Percentiles rank a stretch among this genome's conserved stretches.
Conservation (phyloP, 2,329 filamentous ascomycete genomes). For the Aspergillus vadensis region DNA sequence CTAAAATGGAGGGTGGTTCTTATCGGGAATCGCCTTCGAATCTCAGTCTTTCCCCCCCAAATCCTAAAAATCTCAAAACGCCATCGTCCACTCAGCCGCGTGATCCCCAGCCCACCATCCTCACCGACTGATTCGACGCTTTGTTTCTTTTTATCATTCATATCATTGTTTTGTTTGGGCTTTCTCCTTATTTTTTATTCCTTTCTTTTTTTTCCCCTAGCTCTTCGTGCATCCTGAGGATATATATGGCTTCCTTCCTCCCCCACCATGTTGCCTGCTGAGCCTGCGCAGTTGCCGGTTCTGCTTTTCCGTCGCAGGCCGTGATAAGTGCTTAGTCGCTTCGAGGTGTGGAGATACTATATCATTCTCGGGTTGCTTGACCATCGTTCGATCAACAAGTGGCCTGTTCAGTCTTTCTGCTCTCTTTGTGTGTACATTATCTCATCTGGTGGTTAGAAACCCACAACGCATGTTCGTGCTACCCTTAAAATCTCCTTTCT, state of each 20-base stretch:
- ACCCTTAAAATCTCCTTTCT: neutral
- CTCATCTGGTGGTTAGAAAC: too few relatives aligned
- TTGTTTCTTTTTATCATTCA: neutral
- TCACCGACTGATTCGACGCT: conserved; percentile 2
- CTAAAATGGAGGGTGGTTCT: neutral
- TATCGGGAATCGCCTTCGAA: neutral
- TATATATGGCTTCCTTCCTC: conserved; percentile 5
- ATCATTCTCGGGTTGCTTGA: neutral
- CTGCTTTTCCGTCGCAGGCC: conserved; percentile 8
- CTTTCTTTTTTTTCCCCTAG: neutral
- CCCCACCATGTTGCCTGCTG: conserved; percentile 2
- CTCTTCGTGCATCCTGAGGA: neutral
- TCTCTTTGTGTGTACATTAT: neutral
- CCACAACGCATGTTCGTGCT: neutral
- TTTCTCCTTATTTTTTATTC: neutral
- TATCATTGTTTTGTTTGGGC: too few relatives aligned
- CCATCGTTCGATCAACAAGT: neutral
- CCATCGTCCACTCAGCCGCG: conserved; percentile 2
- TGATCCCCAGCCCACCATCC: neutral
- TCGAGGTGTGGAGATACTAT: conserved; percentile 1
- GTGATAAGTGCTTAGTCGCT: neutral
- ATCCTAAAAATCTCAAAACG: neutral
- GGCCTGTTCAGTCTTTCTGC: neutral
- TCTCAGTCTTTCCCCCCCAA: neutral
- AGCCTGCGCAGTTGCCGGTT: conserved; percentile 6